phyloP scores from a whole-genome alignment of 768 basidiomycete genomes.

The Scleroderma bovista region DNA sequence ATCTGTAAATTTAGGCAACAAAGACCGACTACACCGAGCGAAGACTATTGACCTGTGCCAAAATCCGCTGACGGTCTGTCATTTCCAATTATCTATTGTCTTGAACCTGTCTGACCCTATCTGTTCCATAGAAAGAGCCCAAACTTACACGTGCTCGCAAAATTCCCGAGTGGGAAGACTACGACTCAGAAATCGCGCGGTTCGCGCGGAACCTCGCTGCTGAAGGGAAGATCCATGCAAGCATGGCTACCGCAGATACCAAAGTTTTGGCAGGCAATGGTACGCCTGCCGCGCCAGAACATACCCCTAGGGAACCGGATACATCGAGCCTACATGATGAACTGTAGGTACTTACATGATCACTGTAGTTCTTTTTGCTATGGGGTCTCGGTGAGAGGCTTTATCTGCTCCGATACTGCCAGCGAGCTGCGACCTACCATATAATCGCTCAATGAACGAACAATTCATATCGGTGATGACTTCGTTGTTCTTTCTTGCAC shows the following conservation, averaged over 20 bases:
- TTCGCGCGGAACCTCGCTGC: constrained; percentile 72
- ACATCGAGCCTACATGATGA: background rate
- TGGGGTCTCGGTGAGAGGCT: background rate
- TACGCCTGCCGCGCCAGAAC: constrained; percentile 10
- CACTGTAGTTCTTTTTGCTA: background rate
- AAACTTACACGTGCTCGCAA: constrained; percentile 89
- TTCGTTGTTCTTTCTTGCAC: no score
- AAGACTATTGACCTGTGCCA: constrained; percentile 96
- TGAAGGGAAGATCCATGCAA: constrained; percentile 63
- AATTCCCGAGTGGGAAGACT: constrained; percentile 97
- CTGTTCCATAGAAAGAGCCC: constrained; percentile 78
- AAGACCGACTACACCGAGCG: constrained; percentile 70
- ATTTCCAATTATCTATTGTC: background rate
- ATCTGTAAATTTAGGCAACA: constrained; percentile 50
- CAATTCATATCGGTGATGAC: no score
- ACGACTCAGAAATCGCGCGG: constrained; percentile 83
- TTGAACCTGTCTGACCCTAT: background rate
- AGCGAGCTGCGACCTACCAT: no score
- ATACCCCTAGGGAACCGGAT: background rate
- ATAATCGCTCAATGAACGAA: no score
- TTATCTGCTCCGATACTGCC: no score
- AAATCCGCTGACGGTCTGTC: constrained; percentile 84
- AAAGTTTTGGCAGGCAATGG: constrained; percentile 57
- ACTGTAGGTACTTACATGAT: background rate
- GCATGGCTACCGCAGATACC: constrained; percentile 61